A percentile compares a stretch with the other conserved stretches of the same genome.
Conservation (phyloP, 2,329 filamentous ascomycete genomes). For the Fusarium metavorans region DNA sequence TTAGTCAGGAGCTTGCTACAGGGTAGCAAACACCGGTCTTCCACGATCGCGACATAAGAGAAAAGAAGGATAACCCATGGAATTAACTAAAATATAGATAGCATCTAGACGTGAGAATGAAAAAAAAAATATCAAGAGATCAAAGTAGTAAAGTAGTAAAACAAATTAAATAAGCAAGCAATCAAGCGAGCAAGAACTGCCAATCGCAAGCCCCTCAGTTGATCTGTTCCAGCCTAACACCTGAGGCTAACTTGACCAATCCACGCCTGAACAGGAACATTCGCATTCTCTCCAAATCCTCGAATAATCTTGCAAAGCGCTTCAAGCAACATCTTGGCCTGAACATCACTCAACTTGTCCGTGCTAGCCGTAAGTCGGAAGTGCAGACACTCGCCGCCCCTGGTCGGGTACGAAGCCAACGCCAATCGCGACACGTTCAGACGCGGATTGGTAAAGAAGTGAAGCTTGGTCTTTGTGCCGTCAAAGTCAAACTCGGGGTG, state of each 20-base stretch:
- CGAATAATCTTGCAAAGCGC: not conserved
- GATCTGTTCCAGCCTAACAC: not conserved
- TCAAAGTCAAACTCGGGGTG: conserved; percentile 16
- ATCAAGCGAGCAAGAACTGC: not conserved
- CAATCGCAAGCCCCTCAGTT: too few species aligned
- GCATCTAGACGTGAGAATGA: not conserved
- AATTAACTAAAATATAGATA: not conserved
- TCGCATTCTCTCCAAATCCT: not conserved
- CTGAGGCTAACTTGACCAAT: not conserved
- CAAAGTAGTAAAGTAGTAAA: not conserved
- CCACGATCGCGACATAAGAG: too few species aligned
- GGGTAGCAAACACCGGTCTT: not conserved
- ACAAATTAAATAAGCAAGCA: too few species aligned
- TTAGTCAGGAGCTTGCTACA: not conserved
- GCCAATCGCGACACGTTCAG: not conserved
- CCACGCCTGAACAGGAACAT: not conserved
- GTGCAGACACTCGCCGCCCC: not conserved
- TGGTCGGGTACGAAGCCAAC: not conserved
- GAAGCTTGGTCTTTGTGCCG: not conserved
- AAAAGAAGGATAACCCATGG: too few species aligned
- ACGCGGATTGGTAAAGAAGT: not conserved
- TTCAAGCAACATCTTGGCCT: not conserved
- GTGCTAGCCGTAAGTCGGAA: not conserved
- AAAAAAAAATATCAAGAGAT: not conserved
- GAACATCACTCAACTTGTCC: not conserved